These are phyloP conservation scores for Neurospora hispaniola DNA, from an alignment of 495 filamentous ascomycete species.

Conservation along the genomic window DNA sequence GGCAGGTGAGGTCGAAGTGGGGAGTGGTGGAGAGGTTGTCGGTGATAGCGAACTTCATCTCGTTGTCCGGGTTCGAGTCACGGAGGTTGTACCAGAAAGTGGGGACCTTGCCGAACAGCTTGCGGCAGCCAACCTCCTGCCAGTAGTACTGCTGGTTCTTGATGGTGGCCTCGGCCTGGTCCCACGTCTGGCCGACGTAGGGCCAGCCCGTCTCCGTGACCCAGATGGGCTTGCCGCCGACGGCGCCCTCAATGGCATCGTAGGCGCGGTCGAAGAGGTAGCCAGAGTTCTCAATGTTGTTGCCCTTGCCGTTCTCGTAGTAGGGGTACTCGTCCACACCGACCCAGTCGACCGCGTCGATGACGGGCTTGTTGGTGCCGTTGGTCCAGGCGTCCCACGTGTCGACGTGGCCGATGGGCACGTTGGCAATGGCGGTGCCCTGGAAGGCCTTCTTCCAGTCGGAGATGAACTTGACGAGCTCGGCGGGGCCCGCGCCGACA, in stretches of 20 bases:
- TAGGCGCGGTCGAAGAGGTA: constrained; percentile 32
- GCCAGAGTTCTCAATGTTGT: constrained; percentile 31
- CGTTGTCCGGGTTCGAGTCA: constrained; percentile 36
- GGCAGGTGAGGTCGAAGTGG: constrained; percentile 50
- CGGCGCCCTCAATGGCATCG: constrained; percentile 20
- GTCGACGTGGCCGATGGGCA: constrained; percentile 42
- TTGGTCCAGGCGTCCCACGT: constrained; percentile 41
- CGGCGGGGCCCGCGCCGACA: constrained; percentile 31
- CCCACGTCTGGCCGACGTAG: constrained; percentile 30
- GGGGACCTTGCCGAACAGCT: constrained; percentile 52
- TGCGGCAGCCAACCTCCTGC: constrained; percentile 57
- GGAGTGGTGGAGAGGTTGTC: constrained; percentile 44
- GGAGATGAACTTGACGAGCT: constrained; percentile 37
- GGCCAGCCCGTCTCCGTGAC: constrained; percentile 46
- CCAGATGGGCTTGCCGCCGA: constrained; percentile 38
- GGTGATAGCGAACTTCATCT: constrained; percentile 34
- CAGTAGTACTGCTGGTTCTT: constrained; percentile 63
- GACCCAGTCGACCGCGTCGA: constrained; percentile 39
- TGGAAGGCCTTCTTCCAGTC: constrained; percentile 32
- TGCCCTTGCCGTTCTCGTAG: constrained; percentile 36
- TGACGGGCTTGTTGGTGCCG: constrained; percentile 34
- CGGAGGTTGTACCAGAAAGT: constrained; percentile 52
- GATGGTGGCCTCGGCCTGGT: constrained; percentile 45
- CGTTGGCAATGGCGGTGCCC: constrained; percentile 17
- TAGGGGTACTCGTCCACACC: constrained; percentile 44